A percentile compares a stretch with the other conserved stretches of the same genome.
These are phyloP conservation scores for Aspergillus tubingensis DNA, from an alignment of 2,329 filamentous ascomycete genomes.

Conservation along the genomic window DNA sequence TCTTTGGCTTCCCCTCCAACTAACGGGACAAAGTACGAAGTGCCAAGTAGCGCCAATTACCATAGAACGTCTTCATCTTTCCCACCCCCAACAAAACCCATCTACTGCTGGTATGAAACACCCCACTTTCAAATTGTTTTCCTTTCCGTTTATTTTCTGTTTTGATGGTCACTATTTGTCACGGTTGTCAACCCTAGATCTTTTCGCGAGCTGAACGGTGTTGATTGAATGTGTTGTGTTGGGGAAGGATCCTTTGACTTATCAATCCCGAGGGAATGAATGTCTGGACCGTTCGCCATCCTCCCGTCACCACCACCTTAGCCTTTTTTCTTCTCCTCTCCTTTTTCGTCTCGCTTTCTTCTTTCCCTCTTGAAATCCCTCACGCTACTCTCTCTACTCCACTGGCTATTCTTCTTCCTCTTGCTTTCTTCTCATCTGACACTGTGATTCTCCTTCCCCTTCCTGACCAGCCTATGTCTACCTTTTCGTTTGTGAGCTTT, in stretches of 20 bases:
- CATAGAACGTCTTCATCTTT: neutral
- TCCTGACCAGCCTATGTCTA: constrained; percentile 1
- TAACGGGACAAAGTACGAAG: too few relatives aligned
- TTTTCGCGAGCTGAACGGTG: neutral
- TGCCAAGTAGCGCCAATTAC: neutral
- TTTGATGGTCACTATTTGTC: too few relatives aligned
- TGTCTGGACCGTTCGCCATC: neutral
- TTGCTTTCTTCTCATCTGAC: neutral
- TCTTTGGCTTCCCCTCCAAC: too few relatives aligned
- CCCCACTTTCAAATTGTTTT: neutral
- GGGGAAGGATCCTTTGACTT: neutral
- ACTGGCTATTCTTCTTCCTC: neutral
- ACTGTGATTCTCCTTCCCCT: neutral
- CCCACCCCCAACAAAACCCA: too few relatives aligned
- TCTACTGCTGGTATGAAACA: too few relatives aligned
- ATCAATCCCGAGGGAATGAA: neutral
- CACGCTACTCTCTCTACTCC: too few relatives aligned
- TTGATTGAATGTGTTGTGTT: neutral
- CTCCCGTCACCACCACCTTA: neutral
- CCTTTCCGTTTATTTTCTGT: neutral
- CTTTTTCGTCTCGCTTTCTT: neutral
- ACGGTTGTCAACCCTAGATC: too few relatives aligned
- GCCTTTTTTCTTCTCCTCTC: neutral
- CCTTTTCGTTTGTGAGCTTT: neutral
- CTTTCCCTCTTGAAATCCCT: neutral